Evolutionary conservation across 768 basidiomycete species (phyloP), one percentile per base, ranked within the genome.

Genomic region (Sarcodon sp.): DNA sequence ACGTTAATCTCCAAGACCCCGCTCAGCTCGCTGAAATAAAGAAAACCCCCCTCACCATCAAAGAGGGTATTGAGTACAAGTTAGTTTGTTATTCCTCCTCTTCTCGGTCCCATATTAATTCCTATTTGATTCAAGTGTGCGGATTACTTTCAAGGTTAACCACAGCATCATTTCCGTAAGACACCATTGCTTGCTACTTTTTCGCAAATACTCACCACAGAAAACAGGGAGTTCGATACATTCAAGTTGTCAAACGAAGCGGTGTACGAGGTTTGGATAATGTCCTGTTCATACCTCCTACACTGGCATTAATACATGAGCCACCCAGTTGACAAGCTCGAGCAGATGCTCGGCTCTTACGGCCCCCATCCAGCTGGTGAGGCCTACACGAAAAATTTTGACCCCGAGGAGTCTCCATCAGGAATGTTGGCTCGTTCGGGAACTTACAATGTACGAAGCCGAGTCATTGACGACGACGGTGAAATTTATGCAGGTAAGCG

Each of bases 261-360:
- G 82, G 86, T 7, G 33, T 93, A 33, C 80, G 69, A 64, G 85
- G 92, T 89, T 54, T 52, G 54, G 52, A 36, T 47, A 31, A 16
- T 36, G 15, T 27, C 11, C 21, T 43, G 35, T 39, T 39, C 49
- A 47, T 43, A 48, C 46, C 32, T 50, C 48, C 36, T 27, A 39
- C 35, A 13, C 18, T 37, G n/a, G 12, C 45, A 11, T 33, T 36
- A 35, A 43, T 15, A 43, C 33, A 46, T 35, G 32, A 39, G 48
- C 15, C 33, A 47, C 27, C 9, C 58, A 92, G 92, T 94, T 57
- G 94, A 94, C 65, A 94, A 85, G 63, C 62, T 88, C 57, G 90
- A 93, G 60, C 76, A 85, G 56, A 97, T 98, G 94, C 75, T 97
- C 16, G 94, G 94, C 13, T 92, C 89, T 3, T 96, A 91, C 61